Evolutionary conservation across 768 basidiomycete genomes (phyloP), one percentile per base, ranked within the genome.

Genomic region (Chlorophyllum brunneum): DNA sequence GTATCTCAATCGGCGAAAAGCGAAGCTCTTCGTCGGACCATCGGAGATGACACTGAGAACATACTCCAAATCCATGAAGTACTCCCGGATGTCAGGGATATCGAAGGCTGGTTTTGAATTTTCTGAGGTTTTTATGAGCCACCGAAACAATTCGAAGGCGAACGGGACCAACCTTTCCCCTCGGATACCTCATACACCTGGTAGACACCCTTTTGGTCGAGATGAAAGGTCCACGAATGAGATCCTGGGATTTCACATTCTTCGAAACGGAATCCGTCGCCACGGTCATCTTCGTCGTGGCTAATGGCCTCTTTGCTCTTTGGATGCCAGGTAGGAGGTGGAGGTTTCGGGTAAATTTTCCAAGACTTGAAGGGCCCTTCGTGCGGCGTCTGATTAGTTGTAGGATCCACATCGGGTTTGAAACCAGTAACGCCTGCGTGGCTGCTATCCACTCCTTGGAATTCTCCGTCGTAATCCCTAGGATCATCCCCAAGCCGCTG

Each of bases 311-410:
- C 65, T 43, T 79, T 70, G 41, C 80, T 72, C 34, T 72, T 78
- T 85, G 89, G 94, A 61, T 92, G 92, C 97, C 97, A 99, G 60
- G 94, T 94, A 0, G 95, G 95, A 2, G 92, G 90, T 0, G 97
- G 97, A 4, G 97, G 95, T 9, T 75, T 78, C 0, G 97, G 97
- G 59, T 97, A 97, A 58, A 98, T 88, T 48, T 78, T 80, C 97
- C 97, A 99, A 3, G 81, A 72, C 31, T 79, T 60, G 58, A 77
- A 72, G 44, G 55, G 56, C 59, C 53, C 55, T 58, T 22, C 40
- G 40, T 26, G 56, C 53, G 20, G 53, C 52, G 44, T 54, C 37
- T 54, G 55, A 43, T 46, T 31, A 33, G 47, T 30, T 51, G 51
- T 20, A 57, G 53, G 63, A 44, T 80, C 71, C 10, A 71, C 77